Conservation (phyloP, 1,284 basidiomycete species). For the Neolentinus lepideus region DNA sequence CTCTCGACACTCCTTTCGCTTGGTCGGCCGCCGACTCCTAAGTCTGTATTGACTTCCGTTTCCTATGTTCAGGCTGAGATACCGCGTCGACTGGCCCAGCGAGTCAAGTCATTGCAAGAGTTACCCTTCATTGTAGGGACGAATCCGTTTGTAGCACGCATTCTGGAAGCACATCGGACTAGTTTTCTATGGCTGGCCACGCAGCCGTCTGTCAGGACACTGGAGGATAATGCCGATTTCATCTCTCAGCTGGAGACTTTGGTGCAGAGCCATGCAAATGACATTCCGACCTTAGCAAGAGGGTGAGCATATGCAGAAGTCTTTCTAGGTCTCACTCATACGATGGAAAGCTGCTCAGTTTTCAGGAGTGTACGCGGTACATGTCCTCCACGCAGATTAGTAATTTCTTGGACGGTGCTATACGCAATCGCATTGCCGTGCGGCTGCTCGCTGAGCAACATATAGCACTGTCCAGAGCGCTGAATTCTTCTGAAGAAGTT, state of each 20-base stretch:
- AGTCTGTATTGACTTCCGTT: conserved; percentile 64
- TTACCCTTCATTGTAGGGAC: conserved; percentile 86
- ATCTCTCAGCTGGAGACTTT: conserved; percentile 61
- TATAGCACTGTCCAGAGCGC: conserved; percentile 69
- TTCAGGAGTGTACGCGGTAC: conserved; percentile 82
- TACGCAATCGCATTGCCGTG: conserved; percentile 82
- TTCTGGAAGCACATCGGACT: conserved; percentile 66
- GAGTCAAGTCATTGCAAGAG: conserved; percentile 62
- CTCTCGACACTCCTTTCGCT: conserved; percentile 66
- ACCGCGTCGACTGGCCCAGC: conserved; percentile 63
- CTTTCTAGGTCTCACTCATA: conserved; percentile 2
- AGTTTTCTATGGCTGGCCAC: conserved; percentile 72
- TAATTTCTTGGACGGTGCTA: conserved; percentile 78
- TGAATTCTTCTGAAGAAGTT: conserved; percentile 30
- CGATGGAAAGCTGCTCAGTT: conserved; percentile 36
- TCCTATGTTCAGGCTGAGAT: conserved; percentile 67
- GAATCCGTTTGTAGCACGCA: conserved; percentile 80
- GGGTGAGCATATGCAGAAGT: conserved; percentile 43
- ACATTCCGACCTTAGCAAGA: conserved; percentile 85
- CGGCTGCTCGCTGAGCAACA: conserved; percentile 92
- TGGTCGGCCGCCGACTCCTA: conserved; percentile 60
- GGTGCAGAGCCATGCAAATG: conserved; percentile 77
- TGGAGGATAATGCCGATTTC: conserved; percentile 69
- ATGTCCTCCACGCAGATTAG: conserved; percentile 74
- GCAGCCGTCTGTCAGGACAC: conserved; percentile 56